Evolutionary conservation across 352 stramenopile genomes (phyloP).

Genomic region (Hyaloperonospora arabidopsidis): DNA sequence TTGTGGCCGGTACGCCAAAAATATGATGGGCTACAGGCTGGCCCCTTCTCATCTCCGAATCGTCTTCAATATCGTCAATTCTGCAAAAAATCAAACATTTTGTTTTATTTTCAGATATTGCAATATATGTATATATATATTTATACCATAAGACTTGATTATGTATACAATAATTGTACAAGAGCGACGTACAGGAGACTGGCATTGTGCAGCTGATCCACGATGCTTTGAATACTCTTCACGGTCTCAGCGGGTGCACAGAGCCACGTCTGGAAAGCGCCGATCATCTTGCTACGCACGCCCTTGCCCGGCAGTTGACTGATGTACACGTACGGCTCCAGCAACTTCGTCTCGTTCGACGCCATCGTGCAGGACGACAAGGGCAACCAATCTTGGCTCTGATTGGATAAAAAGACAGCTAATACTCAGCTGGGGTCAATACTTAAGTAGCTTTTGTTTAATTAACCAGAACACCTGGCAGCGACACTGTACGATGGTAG

Average conservation of each 20-base stretch:
- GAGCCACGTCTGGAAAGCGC: constrained; percentile 86
- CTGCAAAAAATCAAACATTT: constrained; percentile 17
- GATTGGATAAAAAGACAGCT: too few relatives aligned
- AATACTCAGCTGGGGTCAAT: too few relatives aligned
- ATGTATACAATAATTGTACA: constrained; percentile 1
- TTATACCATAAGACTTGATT: too few relatives aligned
- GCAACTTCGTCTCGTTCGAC: constrained; percentile 41
- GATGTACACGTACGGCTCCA: constrained; percentile 88
- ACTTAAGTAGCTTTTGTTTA: too few relatives aligned
- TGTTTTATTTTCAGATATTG: background rate
- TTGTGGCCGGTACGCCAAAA: constrained; percentile 93
- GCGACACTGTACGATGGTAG: too few relatives aligned
- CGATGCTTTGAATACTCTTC: constrained; percentile 87
- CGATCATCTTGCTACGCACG: constrained; percentile 80
- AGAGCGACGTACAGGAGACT: constrained; percentile 72
- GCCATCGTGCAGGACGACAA: constrained; percentile 13
- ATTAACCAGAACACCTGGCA: too few relatives aligned
- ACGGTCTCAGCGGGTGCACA: constrained; percentile 50
- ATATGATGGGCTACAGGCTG: constrained; percentile 92
- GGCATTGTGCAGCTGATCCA: constrained; percentile 94
- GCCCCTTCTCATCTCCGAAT: constrained; percentile 91
- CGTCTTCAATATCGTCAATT: constrained; percentile 98
- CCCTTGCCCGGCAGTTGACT: constrained; percentile 84
- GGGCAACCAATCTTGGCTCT: too few relatives aligned
- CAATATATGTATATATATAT: too few relatives aligned